Percentiles rank a stretch among this genome's conserved stretches.
Evolutionary conservation across 2,329 filamentous ascomycete genomes (phyloP).

Genomic region (Lachnellula cervina): DNA sequence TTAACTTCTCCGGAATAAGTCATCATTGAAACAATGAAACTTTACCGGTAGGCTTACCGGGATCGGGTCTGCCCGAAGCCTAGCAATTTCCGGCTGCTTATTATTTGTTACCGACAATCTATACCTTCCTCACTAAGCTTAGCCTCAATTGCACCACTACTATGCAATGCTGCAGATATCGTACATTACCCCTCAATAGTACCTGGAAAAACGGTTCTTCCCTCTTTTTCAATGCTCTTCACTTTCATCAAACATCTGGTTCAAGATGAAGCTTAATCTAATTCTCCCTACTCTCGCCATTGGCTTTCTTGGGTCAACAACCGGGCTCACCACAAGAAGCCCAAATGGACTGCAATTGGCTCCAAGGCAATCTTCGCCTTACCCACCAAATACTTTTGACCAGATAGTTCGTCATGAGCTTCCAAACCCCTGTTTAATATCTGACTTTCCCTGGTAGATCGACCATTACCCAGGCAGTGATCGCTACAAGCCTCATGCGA

Average conservation of each 20-base stretch:
- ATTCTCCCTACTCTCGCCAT: background rate
- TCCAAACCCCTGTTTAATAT: background rate
- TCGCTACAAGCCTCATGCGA: slow-evolving; percentile 38
- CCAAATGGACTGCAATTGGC: background rate
- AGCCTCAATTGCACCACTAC: background rate
- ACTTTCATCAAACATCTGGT: background rate
- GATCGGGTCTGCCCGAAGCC: background rate
- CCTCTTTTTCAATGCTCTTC: background rate
- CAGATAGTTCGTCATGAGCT: slow-evolving; percentile 15
- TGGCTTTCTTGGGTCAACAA: slow-evolving; percentile 5
- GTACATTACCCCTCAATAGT: background rate
- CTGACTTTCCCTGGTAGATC: slow-evolving; percentile 30
- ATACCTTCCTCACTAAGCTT: slow-evolving; percentile 6
- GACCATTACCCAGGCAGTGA: slow-evolving; percentile 42
- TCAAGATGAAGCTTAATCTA: slow-evolving; percentile 3
- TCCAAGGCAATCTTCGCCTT: slow-evolving; percentile 7
- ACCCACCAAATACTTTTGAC: slow-evolving; percentile 19
- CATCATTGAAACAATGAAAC: too few species aligned
- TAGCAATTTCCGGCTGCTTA: background rate
- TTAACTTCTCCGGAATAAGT: too few species aligned
- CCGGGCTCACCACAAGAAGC: background rate
- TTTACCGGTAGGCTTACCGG: background rate
- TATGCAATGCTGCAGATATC: background rate
- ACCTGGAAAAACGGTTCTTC: background rate
- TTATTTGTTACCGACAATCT: background rate